Conservation (phyloP, 2,329 filamentous ascomycete genomes). For the Trichoderma afroharzianum region DNA sequence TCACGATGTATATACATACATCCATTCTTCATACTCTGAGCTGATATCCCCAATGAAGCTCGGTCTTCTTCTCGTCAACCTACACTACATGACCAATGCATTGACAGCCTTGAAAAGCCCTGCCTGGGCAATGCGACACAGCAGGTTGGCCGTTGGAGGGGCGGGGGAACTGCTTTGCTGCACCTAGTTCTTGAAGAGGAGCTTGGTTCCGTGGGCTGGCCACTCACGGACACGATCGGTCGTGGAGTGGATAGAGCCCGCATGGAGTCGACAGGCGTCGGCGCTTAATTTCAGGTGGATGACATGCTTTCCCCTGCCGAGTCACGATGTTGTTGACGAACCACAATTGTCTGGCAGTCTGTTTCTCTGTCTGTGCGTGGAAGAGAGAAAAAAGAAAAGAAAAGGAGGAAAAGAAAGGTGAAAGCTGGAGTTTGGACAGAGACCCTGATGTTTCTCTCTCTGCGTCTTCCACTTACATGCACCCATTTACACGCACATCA, state of each 20-base stretch:
- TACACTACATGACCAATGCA: background rate
- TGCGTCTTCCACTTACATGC: background rate
- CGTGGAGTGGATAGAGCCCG: slow-evolving; percentile 37
- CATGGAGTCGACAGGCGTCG: slow-evolving; percentile 50
- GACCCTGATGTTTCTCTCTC: no score
- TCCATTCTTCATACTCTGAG: background rate
- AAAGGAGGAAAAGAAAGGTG: background rate
- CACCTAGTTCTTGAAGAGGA: slow-evolving; percentile 14
- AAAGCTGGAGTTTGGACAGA: no score
- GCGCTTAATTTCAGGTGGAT: slow-evolving; percentile 51
- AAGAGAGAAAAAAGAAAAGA: background rate
- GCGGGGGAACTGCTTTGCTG: slow-evolving; percentile 12
- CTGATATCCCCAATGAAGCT: no score
- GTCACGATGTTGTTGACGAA: slow-evolving; percentile 29
- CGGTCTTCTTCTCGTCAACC: background rate
- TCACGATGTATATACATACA: background rate
- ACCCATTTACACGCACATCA: background rate
- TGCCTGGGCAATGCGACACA: slow-evolving; percentile 5
- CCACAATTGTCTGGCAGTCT: background rate
- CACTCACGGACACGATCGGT: slow-evolving; percentile 19
- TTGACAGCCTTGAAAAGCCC: background rate
- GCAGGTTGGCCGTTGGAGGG: background rate
- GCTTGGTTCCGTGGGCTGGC: slow-evolving; percentile 5
- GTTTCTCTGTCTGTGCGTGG: background rate
- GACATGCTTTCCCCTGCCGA: slow-evolving; percentile 41